Percentiles rank a stretch among this genome's conserved stretches.
phyloP scores from a whole-genome alignment of 2,329 filamentous ascomycete genomes.

The Colletotrichum theobromicola region DNA sequence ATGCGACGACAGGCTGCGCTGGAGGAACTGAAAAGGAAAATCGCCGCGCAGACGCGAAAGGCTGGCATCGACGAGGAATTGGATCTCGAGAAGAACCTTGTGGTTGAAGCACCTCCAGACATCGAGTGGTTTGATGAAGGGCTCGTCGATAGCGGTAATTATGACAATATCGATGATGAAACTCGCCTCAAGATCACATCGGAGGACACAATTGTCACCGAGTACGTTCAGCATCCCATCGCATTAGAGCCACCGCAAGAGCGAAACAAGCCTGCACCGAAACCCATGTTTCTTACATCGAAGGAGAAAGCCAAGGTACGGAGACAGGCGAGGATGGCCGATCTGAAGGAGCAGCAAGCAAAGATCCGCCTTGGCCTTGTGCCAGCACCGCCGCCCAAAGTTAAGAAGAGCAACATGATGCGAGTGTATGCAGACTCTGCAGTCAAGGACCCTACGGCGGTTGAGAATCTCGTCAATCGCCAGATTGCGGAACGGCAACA shows the following conservation, averaged over 20 bases:
- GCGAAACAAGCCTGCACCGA: conserved; percentile 76
- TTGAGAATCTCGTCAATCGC: conserved; percentile 90
- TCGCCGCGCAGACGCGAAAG: conserved; percentile 85
- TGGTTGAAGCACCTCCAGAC: conserved; percentile 82
- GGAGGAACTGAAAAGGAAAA: conserved; percentile 93
- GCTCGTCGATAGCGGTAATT: conserved; percentile 77
- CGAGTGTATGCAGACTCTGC: conserved; percentile 66
- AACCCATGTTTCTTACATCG: conserved; percentile 89
- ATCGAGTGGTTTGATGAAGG: conserved; percentile 99
- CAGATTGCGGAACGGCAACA: conserved; percentile 88
- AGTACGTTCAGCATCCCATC: conserved; percentile 92
- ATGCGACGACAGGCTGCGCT: conserved; percentile 85
- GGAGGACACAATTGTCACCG: conserved; percentile 85
- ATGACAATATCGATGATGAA: conserved; percentile 71
- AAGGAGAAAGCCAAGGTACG: conserved; percentile 93
- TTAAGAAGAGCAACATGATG: conserved; percentile 98
- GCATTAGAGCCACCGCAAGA: conserved; percentile 91
- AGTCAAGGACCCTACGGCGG: conserved; percentile 95
- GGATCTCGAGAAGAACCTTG: conserved; percentile 86
- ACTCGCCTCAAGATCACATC: conserved; percentile 74
- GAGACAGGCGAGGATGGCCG: conserved; percentile 86
- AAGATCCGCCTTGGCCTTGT: conserved; percentile 92
- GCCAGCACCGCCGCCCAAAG: conserved; percentile 90
- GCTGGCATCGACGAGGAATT: conserved; percentile 93
- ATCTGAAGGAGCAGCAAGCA: conserved; percentile 94